Conservation (phyloP, 805 yeast species). For the Saturnispora silvae region DNA sequence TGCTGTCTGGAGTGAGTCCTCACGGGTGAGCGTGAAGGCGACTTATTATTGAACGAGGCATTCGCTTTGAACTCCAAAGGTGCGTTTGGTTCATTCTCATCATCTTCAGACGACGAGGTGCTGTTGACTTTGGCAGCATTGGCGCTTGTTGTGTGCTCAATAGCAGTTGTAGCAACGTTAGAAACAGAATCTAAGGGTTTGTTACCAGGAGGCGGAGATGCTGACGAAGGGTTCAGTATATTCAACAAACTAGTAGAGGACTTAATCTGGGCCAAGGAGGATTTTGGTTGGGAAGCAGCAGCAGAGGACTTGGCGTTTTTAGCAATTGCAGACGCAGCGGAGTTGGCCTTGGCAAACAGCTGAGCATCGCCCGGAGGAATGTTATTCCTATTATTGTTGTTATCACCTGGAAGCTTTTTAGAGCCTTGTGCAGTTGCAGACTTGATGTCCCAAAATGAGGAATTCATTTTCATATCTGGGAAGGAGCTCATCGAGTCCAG, state of each 20-base stretch:
- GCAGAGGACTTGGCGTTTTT: too few species aligned
- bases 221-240: slow-evolving; percentile 4
- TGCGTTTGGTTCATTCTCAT: slow-evolving; percentile 2
- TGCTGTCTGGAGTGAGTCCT: neutral
- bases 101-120: neutral
- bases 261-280: neutral
- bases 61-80: slow-evolving; percentile 12
- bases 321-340: too few species aligned
- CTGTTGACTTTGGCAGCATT: neutral
- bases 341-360: neutral
- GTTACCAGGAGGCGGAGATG: neutral
- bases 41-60: neutral
- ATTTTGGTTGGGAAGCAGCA: neutral
- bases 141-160: too few species aligned
- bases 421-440: neutral
- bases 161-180: neutral
- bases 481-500: slow-evolving; percentile 10
- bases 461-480: slow-evolving; percentile 9
- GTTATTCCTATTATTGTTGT: too few species aligned
- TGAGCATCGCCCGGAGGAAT: neutral
- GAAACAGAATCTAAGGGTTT: neutral
- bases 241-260: slow-evolving; percentile 7
- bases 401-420: neutral
- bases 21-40: neutral
- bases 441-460: slow-evolving; percentile 8